These are phyloP conservation scores for Steccherinum ochraceum DNA, from an alignment of 768 basidiomycete genomes.

Conservation along the genomic window DNA sequence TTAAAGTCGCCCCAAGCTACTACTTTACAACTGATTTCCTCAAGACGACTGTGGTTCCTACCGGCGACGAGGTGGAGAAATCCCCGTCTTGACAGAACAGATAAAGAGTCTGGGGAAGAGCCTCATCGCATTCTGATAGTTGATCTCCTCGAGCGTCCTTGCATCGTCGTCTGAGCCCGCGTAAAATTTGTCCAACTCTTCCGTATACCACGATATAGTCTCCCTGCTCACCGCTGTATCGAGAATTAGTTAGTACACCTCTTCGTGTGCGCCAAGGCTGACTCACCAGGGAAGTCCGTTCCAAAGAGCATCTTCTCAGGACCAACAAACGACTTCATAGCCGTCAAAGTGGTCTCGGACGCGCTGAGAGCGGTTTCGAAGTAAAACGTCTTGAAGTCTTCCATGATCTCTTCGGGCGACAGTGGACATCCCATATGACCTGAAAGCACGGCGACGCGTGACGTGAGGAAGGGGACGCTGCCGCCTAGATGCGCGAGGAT, in stretches of 20 bases:
- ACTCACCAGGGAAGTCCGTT: constrained; percentile 69
- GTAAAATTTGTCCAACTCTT: constrained; percentile 45
- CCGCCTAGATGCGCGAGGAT: constrained; percentile 77
- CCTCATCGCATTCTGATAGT: constrained; percentile 42
- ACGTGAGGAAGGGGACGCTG: constrained; percentile 53
- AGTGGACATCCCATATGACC: constrained; percentile 64
- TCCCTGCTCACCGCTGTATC: constrained; percentile 49
- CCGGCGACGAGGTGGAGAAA: too few relatives aligned
- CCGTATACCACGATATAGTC: constrained; percentile 58
- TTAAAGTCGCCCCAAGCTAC: too few relatives aligned
- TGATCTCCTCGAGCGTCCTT: constrained; percentile 35
- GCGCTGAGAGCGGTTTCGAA: constrained; percentile 68
- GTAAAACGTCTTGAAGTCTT: constrained; percentile 67
- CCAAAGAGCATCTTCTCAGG: constrained; percentile 58
- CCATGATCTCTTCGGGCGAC: constrained; percentile 56
- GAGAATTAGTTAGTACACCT: background rate
- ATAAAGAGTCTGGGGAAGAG: constrained; percentile 40
- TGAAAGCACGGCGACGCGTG: constrained; percentile 64
- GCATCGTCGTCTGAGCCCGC: constrained; percentile 28
- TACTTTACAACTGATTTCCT: too few relatives aligned
- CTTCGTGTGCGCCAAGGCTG: background rate
- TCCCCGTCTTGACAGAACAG: too few relatives aligned
- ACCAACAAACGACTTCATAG: constrained; percentile 44
- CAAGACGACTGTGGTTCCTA: too few relatives aligned
- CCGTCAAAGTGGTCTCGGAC: constrained; percentile 42